A percentile compares a stretch with the other conserved stretches of the same genome.
phyloP scores from a whole-genome alignment of 768 basidiomycete species.

The Dioszegia crocea region DNA sequence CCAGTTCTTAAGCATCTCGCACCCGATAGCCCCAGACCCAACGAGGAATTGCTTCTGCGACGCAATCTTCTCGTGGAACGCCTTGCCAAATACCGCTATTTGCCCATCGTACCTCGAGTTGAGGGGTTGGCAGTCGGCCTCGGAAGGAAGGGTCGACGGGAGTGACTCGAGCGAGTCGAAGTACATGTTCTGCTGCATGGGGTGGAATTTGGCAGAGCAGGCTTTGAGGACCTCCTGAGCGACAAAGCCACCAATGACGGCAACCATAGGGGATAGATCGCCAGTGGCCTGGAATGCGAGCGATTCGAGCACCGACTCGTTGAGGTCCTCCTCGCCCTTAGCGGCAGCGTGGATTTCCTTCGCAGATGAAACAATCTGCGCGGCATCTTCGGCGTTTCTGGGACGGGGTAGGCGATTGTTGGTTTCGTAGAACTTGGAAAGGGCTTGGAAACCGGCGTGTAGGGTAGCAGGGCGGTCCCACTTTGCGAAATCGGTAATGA shows the following conservation, averaged over 20 bases:
- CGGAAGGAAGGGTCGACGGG: slow-evolving; percentile 68
- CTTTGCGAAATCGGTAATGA: slow-evolving; percentile 95
- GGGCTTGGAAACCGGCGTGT: slow-evolving; percentile 90
- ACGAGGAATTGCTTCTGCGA: slow-evolving; percentile 93
- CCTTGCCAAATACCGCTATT: slow-evolving; percentile 89
- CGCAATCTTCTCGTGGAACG: slow-evolving; percentile 85
- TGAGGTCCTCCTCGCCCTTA: slow-evolving; percentile 61
- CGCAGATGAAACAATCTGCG: slow-evolving; percentile 65
- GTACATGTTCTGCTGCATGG: slow-evolving; percentile 90
- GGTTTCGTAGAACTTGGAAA: slow-evolving; percentile 68
- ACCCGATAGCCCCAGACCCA: slow-evolving; percentile 97
- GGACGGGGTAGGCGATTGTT: slow-evolving; percentile 71
- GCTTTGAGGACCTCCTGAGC: slow-evolving; percentile 98
- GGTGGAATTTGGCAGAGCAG: slow-evolving; percentile 95
- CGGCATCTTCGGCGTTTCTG: slow-evolving; percentile 75
- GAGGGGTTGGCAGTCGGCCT: slow-evolving; percentile 73
- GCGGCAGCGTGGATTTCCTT: slow-evolving; percentile 61
- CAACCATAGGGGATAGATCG: slow-evolving; percentile 81
- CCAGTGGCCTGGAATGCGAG: slow-evolving; percentile 87
- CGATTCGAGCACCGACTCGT: slow-evolving; percentile 71
- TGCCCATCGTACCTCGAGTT: slow-evolving; percentile 88
- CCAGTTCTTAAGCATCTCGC: slow-evolving; percentile 99
- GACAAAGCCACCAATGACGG: slow-evolving; percentile 94
- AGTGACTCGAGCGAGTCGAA: slow-evolving; percentile 96
- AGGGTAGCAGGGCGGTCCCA: slow-evolving; percentile 87